These are phyloP conservation scores for Lumnitzera littorea DNA, from an alignment of 345 rosid species.

Conservation along the genomic window DNA sequence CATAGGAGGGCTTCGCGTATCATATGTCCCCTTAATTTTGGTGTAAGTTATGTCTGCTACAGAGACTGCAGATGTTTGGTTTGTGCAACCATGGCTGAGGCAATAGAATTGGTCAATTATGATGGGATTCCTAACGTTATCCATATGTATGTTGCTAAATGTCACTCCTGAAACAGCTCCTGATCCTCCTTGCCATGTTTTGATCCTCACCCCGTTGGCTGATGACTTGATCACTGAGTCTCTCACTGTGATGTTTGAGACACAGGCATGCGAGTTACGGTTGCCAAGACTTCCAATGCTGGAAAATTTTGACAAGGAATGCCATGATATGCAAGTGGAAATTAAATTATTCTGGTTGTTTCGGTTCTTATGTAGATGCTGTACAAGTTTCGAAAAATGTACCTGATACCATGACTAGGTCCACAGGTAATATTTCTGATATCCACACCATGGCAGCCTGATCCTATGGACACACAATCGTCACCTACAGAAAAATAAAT, in stretches of 20 bases:
- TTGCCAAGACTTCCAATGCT: constrained; percentile 96
- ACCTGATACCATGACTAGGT: constrained; percentile 98
- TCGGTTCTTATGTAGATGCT: not conserved
- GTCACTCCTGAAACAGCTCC: constrained; percentile 73
- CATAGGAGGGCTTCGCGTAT: constrained; percentile 74
- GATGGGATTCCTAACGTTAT: constrained; percentile 74
- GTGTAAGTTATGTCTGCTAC: constrained; percentile 61
- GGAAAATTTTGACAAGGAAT: constrained; percentile 9
- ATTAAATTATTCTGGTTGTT: not conserved
- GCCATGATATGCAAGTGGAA: not conserved
- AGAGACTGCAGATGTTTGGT: constrained; percentile 73
- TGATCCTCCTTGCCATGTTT: constrained; percentile 98
- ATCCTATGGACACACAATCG: constrained; percentile 93
- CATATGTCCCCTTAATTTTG: constrained; percentile 84
- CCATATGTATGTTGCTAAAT: constrained; percentile 80
- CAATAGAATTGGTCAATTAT: constrained; percentile 91
- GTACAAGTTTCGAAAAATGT: not conserved
- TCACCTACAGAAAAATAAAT: constrained; percentile 49
- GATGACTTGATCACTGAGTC: constrained; percentile 69
- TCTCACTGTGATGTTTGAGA: constrained; percentile 74
- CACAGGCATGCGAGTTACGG: constrained; percentile 81
- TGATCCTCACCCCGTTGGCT: constrained; percentile 85
- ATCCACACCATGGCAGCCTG: constrained; percentile 81
- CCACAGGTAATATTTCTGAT: constrained; percentile 87
- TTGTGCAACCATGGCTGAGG: constrained; percentile 56